A percentile compares a stretch with the other conserved stretches of the same genome.
Conservation (phyloP, 331 rosid genomes). For the Phaseolus coccineus region DNA sequence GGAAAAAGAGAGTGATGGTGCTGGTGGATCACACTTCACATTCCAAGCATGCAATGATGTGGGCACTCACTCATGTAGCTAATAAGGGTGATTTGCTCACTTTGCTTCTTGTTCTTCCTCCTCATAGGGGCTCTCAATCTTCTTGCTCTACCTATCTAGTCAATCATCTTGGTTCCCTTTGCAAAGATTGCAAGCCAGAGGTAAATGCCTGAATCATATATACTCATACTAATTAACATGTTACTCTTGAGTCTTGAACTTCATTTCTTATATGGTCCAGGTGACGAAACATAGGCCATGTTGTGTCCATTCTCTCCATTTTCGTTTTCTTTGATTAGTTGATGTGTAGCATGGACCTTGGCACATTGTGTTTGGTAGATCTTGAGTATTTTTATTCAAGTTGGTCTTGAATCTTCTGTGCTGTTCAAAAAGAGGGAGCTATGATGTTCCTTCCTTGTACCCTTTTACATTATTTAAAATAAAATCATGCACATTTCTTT, state of each 20-base stretch:
- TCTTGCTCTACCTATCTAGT: constrained; percentile 70
- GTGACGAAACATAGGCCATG: constrained; percentile 11
- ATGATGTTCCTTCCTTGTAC: background rate
- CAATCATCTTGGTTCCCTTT: constrained; percentile 75
- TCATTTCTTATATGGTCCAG: background rate
- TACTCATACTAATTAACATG: background rate
- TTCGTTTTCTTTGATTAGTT: background rate
- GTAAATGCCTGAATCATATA: constrained; percentile 41
- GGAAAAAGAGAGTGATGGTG: constrained; percentile 89
- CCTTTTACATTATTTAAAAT: background rate
- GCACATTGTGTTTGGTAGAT: constrained; percentile 39
- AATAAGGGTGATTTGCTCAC: constrained; percentile 81
- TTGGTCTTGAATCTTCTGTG: constrained; percentile 4
- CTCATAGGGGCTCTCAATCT: constrained; percentile 36
- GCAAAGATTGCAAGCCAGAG: constrained; percentile 87
- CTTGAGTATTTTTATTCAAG: constrained; percentile 37
- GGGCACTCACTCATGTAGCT: constrained; percentile 84
- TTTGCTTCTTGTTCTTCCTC: constrained; percentile 74
- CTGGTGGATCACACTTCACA: constrained; percentile 73
- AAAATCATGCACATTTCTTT: background rate
- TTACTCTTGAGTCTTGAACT: background rate
- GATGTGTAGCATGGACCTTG: background rate
- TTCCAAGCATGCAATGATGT: constrained; percentile 87
- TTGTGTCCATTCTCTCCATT: constrained; percentile 22
- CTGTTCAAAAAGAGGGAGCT: constrained; percentile 19